Base-by-base conservation (phyloP, 2,329 filamentous ascomycete genomes). In the Cladobotryum mycophilum region DNA sequence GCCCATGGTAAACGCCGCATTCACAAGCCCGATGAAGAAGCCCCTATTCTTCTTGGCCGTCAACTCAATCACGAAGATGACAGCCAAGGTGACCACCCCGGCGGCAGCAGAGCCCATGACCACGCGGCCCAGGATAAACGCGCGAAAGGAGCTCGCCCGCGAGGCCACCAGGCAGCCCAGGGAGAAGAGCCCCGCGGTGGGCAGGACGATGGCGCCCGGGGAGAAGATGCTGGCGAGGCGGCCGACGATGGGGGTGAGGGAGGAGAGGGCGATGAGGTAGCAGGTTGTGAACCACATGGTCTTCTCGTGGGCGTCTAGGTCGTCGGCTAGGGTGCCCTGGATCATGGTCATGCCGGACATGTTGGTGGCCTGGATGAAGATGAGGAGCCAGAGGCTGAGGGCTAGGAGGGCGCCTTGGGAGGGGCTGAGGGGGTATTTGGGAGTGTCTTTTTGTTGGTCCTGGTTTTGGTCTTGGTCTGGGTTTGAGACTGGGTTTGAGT, bases 281-380 rank as follows among this genome's bases (percentile, higher is more conserved):
- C 85, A 76, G 33, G 86, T 88, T 7, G 86, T 89, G 64, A 93
- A 89, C 88, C 88, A 95, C 66, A 82, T 86, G 35, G 82, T 83
- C 49, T 82, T 73, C 50, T 84, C 81, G 60, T 89, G 90, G 1
- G 86, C 81, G 66, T 88, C 76, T 2, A 95, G 73, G 56, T 92
- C 88, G 7, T 77, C 78, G 2, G 88, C 88, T 56, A 95, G 88
- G 45, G 76, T 75, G 7, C 84, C 88, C 68, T 93, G 89, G 2
- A 86, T 87, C 50, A 89, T 91, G 5, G 87, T 88, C 63, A 95
- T 84, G 58, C 89, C 83, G 12, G 84, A 88, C 69, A 91, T 88
- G 61, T 93, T 93, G 55, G 79, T 71, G 5, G 78, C 76, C 77
- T 52, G n/a, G 15, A 64, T 37, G 47, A 63, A 63, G 44, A 64